These are phyloP conservation scores for Furcasterigmium sp. DNA, from an alignment of 2,329 filamentous ascomycete species.

Conservation along the genomic window DNA sequence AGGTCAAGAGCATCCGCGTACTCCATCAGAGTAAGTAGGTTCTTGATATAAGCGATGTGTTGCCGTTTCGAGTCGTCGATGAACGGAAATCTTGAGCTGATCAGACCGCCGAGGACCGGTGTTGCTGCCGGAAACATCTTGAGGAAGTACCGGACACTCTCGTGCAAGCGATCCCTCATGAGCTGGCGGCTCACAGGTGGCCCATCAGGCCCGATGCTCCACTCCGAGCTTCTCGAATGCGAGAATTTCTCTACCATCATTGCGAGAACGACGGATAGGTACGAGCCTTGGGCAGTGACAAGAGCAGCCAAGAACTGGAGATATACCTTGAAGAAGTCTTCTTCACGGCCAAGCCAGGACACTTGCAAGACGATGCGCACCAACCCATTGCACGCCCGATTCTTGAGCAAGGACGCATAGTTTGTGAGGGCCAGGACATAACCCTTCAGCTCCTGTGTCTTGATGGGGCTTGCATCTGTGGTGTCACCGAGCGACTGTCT, in stretches of 20 bases:
- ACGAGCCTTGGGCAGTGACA: conserved; percentile 76
- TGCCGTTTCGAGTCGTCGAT: conserved; percentile 69
- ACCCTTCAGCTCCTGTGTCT: conserved; percentile 50
- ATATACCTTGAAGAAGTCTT: conserved; percentile 62
- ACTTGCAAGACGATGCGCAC: conserved; percentile 54
- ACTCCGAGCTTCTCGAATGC: conserved; percentile 39
- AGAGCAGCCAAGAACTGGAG: conserved; percentile 65
- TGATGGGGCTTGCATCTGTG: conserved; percentile 37
- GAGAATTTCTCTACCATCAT: conserved; percentile 79
- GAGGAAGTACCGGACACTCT: conserved; percentile 69
- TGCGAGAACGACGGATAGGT: conserved; percentile 66
- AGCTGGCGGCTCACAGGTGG: conserved; percentile 55
- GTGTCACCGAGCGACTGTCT: conserved; percentile 29
- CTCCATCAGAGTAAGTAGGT: conserved; percentile 70
- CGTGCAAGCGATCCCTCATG: conserved; percentile 71
- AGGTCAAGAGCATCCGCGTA: conserved; percentile 75
- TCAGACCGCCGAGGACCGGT: conserved; percentile 60
- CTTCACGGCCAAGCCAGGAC: conserved; percentile 61
- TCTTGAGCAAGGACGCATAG: conserved; percentile 53
- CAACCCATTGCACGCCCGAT: conserved; percentile 53
- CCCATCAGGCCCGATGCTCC: conserved; percentile 45
- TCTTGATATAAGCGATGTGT: conserved; percentile 86
- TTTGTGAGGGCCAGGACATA: conserved; percentile 60
- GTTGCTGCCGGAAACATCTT: conserved; percentile 77
- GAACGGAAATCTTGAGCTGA: conserved; percentile 68